Evolutionary conservation across 2,329 filamentous ascomycete genomes (phyloP), one percentile per base, ranked within the genome.

Genomic region (Ophiostoma pallidulum): DNA sequence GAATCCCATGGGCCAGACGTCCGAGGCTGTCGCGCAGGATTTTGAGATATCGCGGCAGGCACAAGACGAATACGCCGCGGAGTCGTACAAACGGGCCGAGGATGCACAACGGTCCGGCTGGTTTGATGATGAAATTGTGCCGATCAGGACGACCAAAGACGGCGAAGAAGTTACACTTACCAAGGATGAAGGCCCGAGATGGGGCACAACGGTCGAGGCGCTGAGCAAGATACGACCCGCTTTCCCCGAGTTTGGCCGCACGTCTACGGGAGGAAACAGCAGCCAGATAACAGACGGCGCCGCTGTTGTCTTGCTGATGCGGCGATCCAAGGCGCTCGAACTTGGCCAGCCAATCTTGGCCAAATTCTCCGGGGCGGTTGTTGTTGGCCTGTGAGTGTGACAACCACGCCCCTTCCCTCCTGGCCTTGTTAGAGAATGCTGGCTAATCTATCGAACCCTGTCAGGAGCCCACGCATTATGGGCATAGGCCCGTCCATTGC

Each of bases 1-100:
- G 79, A 79, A 89, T 73, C 86, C 90, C 56, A 97, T 97, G 91
- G 91, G 92, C n/a, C 92, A 94, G 77, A 97, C 92, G 3, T 90
- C 84, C 49, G 91, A 97, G 72, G 96, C 96, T 62, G 88, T 97
- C 24, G 88, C 83, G 57, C 80, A 80, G 43, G 91, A 96, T 69
- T 97, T 96, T 65, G 78, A 83, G 61, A 82, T 97, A 62, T 70
- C 77, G 2, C 78, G 91, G 51, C 80, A 89, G 62, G 68, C 70
- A 62, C 86, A 96, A 68, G 91, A 97, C 66, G 71, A 75, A 55
- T 97, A 81, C 64, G 87, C 91, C 0, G 84, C 86, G 12, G 88
- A 92, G 70, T 88, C 82, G 36, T 97, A 88, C 73, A 77, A 81
- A 56, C 77, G 88, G 42, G 91, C 91, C 24, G 91, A 97, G 71